Percentiles rank a stretch among this genome's conserved stretches.
Conservation (phyloP, 441 rosid species). For the Rhodomyrtus psidioides region DNA sequence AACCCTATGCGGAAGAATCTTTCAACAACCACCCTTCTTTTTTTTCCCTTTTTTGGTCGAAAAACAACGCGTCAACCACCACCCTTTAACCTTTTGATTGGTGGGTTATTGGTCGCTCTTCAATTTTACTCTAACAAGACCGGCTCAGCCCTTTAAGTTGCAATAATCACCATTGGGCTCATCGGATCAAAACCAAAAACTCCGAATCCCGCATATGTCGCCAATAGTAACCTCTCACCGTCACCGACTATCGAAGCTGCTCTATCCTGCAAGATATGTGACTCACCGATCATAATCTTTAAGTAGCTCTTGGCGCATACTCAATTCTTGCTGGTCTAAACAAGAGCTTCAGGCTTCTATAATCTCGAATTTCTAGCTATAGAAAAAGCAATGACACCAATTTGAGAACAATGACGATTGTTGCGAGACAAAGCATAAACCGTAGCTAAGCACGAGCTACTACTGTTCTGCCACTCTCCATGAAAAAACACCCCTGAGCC, state of each 20-base stretch:
- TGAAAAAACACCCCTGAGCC: not conserved
- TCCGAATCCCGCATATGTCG: not conserved
- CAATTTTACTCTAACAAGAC: not conserved
- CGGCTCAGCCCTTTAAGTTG: not conserved
- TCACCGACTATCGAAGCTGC: not conserved
- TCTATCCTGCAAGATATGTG: not conserved
- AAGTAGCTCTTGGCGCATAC: not conserved
- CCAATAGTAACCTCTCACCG: not conserved
- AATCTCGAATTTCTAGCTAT: not conserved
- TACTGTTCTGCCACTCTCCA: not conserved
- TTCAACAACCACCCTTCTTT: not conserved
- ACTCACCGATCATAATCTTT: not conserved
- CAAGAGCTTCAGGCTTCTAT: not conserved
- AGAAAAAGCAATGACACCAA: not conserved
- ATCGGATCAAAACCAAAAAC: not conserved
- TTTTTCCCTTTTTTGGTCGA: too few species aligned
- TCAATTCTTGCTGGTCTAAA: not conserved
- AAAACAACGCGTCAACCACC: not conserved
- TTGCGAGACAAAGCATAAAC: not conserved
- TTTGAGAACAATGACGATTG: not conserved
- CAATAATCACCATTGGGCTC: not conserved
- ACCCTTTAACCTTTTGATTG: not conserved
- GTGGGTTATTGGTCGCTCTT: not conserved
- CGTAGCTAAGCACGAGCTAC: not conserved
- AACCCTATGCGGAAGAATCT: not conserved